These are phyloP conservation scores for Cardiosporidium cionae DNA, from an alignment of 169 alveolate species.

Conservation along the genomic window DNA sequence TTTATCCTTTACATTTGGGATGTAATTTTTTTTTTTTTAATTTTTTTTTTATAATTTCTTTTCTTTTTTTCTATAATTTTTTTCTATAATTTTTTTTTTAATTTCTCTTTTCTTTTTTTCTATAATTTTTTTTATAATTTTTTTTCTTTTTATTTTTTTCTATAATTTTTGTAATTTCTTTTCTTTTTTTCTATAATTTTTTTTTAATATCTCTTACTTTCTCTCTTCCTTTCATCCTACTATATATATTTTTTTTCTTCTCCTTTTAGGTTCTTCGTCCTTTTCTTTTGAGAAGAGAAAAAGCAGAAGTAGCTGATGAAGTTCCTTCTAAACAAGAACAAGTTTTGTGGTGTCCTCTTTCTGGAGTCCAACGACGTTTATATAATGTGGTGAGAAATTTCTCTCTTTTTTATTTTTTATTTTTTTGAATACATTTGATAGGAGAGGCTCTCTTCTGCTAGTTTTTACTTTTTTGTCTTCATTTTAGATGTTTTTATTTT, in stretches of 20 bases:
- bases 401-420: neutral
- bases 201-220: neutral
- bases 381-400: constrained; percentile 61
- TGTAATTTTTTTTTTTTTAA: neutral
- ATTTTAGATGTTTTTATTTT: neutral
- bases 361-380: constrained; percentile 66
- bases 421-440: neutral
- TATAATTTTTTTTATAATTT: too few species aligned
- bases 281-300: constrained; percentile 82
- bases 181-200: neutral
- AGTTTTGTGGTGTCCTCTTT: constrained; percentile 74
- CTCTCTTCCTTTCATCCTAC: too few species aligned
- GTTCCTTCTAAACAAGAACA: constrained; percentile 83
- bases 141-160: neutral
- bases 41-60: neutral
- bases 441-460: neutral
- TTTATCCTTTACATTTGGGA: neutral
- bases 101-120: neutral
- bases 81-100: neutral
- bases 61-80: neutral
- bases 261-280: constrained; percentile 77
- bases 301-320: constrained; percentile 85
- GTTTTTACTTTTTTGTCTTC: neutral
- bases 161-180: neutral
- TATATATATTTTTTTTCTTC: neutral